Conservation (phyloP, 495 filamentous ascomycete species). For the Daldinia caldariorum region DNA sequence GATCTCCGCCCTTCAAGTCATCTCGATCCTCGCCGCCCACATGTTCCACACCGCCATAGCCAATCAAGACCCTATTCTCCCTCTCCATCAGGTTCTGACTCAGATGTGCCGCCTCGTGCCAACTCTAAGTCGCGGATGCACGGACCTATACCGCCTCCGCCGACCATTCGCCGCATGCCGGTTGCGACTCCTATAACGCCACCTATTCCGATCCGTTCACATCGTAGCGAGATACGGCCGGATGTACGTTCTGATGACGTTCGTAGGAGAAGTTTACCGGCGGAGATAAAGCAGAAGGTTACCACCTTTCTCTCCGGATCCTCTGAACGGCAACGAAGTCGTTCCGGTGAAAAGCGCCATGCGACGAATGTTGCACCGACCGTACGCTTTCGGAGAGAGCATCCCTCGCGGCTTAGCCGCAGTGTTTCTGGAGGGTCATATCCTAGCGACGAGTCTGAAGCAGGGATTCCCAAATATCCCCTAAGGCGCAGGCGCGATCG, state of each 20-base stretch:
- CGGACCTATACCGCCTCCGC: conserved; percentile 37
- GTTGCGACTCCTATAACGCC: conserved; percentile 29
- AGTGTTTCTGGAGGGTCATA: conserved; percentile 46
- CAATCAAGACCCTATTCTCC: conserved; percentile 40
- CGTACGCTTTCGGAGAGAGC: conserved; percentile 40
- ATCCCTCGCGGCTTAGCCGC: conserved; percentile 40
- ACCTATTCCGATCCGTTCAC: conserved; percentile 31
- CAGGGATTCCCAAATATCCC: conserved; percentile 36
- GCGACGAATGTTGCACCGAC: conserved; percentile 11
- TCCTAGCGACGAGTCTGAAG: conserved; percentile 45
- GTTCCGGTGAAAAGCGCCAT: conserved; percentile 40
- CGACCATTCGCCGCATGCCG: conserved; percentile 44
- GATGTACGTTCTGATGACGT: conserved; percentile 44
- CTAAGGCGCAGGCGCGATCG: conserved; percentile 29
- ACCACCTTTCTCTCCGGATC: conserved; percentile 42
- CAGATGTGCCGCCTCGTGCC: conserved; percentile 33
- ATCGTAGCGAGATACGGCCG: conserved; percentile 38
- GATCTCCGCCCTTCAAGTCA: conserved; percentile 35
- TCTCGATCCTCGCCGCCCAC: conserved; percentile 40
- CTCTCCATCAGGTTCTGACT: conserved; percentile 37
- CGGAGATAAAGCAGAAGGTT: conserved; percentile 45
- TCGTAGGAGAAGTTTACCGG: conserved; percentile 41
- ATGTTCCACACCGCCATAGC: conserved; percentile 45
- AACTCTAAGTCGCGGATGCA: conserved; percentile 31
- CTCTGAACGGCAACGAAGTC: conserved; percentile 42